Evolutionary conservation across 805 yeast genomes (phyloP), one percentile per base, ranked within the genome.

Genomic region (Metschnikowia anglica): DNA sequence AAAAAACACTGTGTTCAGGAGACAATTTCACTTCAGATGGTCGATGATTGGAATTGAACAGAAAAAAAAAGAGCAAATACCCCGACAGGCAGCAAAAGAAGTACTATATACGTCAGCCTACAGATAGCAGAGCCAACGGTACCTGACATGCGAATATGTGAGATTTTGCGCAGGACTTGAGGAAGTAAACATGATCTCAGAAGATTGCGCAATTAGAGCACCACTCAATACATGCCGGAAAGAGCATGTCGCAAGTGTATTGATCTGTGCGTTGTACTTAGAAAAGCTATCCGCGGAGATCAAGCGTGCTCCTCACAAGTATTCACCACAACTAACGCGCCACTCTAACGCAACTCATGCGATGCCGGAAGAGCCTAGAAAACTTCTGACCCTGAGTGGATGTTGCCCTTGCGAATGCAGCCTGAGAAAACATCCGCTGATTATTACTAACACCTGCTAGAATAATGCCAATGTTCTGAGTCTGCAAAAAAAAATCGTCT

Each of bases 61-160:
- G 10, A 36, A 29, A 34, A 32, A 40, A 40, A 34, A 13, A 31
- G 25, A 11, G 37, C 37, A 24, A 13, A 25, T 31, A 29, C 30
- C 37, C 34, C 41, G 37, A 37, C 32, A 30, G 23, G 35, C 40
- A 41, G 45, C 40, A 40, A 30, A 34, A 25, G 28, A 41, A 27
- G 45, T 13, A 11, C 40, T 41, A 41, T 41, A 41, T 41, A 36
- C 40, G 37, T 35, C 25, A 25, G 37, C 20, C 29, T 19, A 30
- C 32, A 28, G 37, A 24, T 16, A 13, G 34, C 18, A 19, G 20
- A 27, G 28, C n/a, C 41, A 29, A 40, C 40, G 41, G 48, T 40
- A 36, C 44, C 48, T 40, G 42, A 41, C 42, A 44, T 44, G 42
- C 42, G 26, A 40, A 37, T 37, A 44, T 40, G 44, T 44, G 44